Evolutionary conservation across 2,329 filamentous ascomycete genomes (phyloP).

Genomic region (Onygena corvina): DNA sequence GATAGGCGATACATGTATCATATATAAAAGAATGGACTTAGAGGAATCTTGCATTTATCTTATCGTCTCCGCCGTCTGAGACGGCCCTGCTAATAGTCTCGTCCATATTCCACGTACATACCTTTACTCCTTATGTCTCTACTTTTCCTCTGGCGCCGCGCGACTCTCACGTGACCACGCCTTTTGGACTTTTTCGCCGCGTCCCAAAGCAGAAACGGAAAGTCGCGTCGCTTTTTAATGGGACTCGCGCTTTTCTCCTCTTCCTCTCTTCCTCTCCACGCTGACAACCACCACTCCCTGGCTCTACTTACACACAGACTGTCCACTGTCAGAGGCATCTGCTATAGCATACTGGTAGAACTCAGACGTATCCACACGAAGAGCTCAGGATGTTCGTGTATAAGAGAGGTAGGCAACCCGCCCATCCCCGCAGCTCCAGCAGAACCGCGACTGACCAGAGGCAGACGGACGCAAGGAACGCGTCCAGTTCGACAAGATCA

Average conservation of each 20-base stretch:
- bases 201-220: constrained; percentile 1
- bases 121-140: not conserved
- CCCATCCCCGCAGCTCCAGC: not conserved
- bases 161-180: not conserved
- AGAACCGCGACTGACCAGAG: not conserved
- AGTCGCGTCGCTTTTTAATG: constrained; percentile 1
- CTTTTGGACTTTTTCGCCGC: not conserved
- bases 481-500: constrained; percentile 99
- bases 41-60: too few relatives aligned
- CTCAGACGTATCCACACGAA: not conserved
- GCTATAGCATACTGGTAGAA: not conserved
- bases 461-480: constrained; percentile 98
- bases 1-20: not conserved
- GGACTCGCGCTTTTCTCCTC: not conserved
- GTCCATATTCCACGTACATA: too few relatives aligned
- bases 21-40: not conserved
- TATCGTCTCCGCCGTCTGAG: too few relatives aligned
- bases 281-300: not conserved
- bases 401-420: constrained; percentile 44
- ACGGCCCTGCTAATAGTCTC: too few relatives aligned
- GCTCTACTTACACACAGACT: too few relatives aligned
- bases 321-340: too few relatives aligned
- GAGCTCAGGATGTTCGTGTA: constrained; percentile 47
- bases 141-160: not conserved
- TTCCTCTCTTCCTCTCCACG: not conserved